Evolutionary conservation across 495 filamentous ascomycete species (phyloP).

Genomic region (Xylaria grammica): DNA sequence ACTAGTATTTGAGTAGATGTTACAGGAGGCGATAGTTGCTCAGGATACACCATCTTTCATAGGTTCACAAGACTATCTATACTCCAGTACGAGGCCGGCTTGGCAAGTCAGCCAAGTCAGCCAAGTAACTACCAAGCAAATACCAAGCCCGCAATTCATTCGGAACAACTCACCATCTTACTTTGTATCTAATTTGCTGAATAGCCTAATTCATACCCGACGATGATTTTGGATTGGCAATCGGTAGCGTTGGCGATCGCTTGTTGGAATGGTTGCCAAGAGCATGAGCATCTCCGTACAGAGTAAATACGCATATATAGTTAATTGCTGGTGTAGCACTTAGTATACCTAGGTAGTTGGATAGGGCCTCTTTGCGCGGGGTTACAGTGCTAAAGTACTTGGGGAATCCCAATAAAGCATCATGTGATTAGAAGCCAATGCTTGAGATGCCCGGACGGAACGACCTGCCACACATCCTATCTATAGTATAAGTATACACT

Average conservation of each 20-base stretch:
- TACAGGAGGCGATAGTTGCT: no score
- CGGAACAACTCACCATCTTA: conserved; percentile 1
- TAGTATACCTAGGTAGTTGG: no score
- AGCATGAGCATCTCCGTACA: no score
- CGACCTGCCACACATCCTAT: not conserved
- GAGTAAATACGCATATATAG: no score
- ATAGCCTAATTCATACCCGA: conserved; percentile 1
- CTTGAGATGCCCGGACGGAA: not conserved
- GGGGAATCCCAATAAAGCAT: not conserved
- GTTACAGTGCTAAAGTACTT: conserved; percentile 2
- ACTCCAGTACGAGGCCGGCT: conserved; percentile 11
- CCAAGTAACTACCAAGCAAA: conserved; percentile 14
- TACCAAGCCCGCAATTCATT: conserved; percentile 15
- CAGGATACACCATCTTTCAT: no score
- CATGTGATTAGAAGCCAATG: conserved; percentile 19
- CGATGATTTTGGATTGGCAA: not conserved
- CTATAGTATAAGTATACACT: no score
- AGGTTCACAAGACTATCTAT: no score
- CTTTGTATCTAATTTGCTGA: not conserved
- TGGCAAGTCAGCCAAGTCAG: conserved; percentile 17
- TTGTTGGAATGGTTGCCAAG: no score
- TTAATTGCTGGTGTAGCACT: no score
- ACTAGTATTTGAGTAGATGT: no score
- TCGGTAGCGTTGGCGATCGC: not conserved
- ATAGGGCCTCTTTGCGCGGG: no score